Conservation (phyloP, 2,329 filamentous ascomycete genomes). For the Talaromyces sp. region DNA sequence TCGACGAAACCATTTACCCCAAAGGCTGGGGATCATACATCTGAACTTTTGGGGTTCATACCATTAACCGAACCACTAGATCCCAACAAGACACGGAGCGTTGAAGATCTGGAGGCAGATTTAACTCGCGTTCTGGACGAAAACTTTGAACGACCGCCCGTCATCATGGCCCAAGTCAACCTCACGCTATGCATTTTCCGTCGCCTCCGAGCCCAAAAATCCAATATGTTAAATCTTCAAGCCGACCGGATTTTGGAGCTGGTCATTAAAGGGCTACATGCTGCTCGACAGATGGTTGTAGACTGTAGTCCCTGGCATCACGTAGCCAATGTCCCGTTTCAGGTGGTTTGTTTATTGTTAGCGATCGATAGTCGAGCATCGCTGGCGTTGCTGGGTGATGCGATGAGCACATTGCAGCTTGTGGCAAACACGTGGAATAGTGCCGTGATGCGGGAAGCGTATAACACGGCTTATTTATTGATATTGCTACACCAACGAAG, state of each 20-base stretch:
- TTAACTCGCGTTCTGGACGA: conserved; percentile 41
- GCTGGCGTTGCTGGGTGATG: conserved; percentile 46
- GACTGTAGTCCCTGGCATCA: conserved; percentile 53
- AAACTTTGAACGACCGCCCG: conserved; percentile 38
- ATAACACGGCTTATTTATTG: conserved; percentile 52
- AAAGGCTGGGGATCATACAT: conserved; percentile 39
- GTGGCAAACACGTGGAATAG: conserved; percentile 45
- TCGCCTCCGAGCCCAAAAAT: conserved; percentile 49
- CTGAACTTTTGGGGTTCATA: conserved; percentile 50
- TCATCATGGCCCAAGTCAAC: conserved; percentile 51
- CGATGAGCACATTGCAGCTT: conserved; percentile 45
- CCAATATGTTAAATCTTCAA: conserved; percentile 39
- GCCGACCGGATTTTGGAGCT: conserved; percentile 47
- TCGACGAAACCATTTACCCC: conserved; percentile 39
- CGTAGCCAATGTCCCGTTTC: conserved; percentile 56
- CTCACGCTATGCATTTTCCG: conserved; percentile 53
- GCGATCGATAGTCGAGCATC: conserved; percentile 51
- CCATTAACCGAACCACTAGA: conserved; percentile 52
- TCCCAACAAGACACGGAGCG: conserved; percentile 43
- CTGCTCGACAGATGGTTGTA: conserved; percentile 45
- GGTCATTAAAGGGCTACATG: conserved; percentile 41
- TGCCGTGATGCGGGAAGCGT: conserved; percentile 48
- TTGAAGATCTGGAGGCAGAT: conserved; percentile 41
- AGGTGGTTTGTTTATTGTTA: conserved; percentile 52
- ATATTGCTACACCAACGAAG: conserved; percentile 48